Evolutionary conservation across 441 rosid genomes (phyloP), one percentile per base, ranked within the genome.

Genomic region (Macaranga tanarius): DNA sequence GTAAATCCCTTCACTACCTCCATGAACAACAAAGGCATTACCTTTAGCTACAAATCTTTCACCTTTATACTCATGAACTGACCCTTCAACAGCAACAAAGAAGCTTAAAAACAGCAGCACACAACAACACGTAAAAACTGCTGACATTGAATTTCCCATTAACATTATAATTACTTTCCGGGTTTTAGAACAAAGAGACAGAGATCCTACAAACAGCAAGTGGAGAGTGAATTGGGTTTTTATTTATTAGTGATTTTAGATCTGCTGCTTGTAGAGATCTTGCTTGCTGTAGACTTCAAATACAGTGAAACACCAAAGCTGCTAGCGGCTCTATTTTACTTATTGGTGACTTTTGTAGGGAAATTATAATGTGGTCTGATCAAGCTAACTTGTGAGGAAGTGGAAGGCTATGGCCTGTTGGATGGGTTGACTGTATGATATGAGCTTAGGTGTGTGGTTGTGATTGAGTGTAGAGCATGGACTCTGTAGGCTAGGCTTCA

Each of bases 1-100:
- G 88, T 91, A 95, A 78, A 95, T 87, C 76, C 97, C 96, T 79
- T 91, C 99, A 68, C 92, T 95, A 61, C 99, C 98, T 9, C 95
- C 99, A 77, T 95, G 94, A 75, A 92, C 84, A 61, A 92, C 93
- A 77, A 86, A 92, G 60, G 98, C 98, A 81, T 92, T 91, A 61
- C 99, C 97, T 86, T 84, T 95, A 48, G 85, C 71, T 40, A 83
- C 86, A 83, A 95, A 95, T 74, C 74, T 88, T 68, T 89, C 93
- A 44, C 80, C 88, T 48, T 71, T 86, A 79, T 92, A 95, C 83
- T 91, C 93, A 62, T 95, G 98, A 77, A 95, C 87, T 55, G 98
- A 95, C 52, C 90, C 96, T 74, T 88, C 77, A 17, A 75, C 73
- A 44, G 78, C 62, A 28, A 71, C 0, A 7, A 34, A 34, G 38